Evolutionary conservation across 1,284 basidiomycete genomes (phyloP), one percentile per base, ranked within the genome.

Genomic region (Microbotryum lychnidis-dioicae): DNA sequence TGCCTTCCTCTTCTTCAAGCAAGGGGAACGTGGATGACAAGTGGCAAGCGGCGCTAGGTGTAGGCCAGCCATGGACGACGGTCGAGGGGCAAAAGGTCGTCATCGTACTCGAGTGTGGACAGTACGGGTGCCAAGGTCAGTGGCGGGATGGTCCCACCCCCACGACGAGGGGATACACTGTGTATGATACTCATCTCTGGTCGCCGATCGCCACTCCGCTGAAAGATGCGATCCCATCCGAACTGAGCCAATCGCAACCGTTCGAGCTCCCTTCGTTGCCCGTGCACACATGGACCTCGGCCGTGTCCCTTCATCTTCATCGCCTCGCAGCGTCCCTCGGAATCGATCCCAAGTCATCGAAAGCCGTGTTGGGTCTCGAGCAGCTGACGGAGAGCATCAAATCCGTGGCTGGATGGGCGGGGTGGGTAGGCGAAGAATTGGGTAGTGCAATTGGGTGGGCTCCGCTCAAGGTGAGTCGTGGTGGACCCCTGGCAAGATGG

Each of bases 281-380:
- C 20, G 9, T 52, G 8, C 44, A 54, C 27, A 63, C 65, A n/a
- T 69, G 67, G 65, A 52, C 59, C 48, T 50, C 65, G 9, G 54
- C 58, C 46, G 7, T 69, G 52, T 48, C 65, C 1, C 61, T 69
- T 33, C 68, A 69, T 51, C 60, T 69, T n/a, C 60, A 65, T 56
- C 65, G 66, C 25, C 58, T 69, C 57, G 62, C 61, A 29, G 37
- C 47, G 45, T 46, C 57, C 3, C 59, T 68, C 31, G 57, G 52
- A 2, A 21, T 64, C 54, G 31, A 50, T 27, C 25, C 42, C 29
- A 16, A 56, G 2, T 23, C 54, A 12, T 23, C 45, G 9, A 6
- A n/a, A 21, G 21, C 20, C 16, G 44, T 57, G 2, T 42, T 27
- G n/a, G 59, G 59, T 20, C 54, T 61, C 44, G 60, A 61, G 20